These are phyloP conservation scores for Colletotrichum chlorophyti DNA, from an alignment of 2,329 filamentous ascomycete genomes.

Conservation along the genomic window DNA sequence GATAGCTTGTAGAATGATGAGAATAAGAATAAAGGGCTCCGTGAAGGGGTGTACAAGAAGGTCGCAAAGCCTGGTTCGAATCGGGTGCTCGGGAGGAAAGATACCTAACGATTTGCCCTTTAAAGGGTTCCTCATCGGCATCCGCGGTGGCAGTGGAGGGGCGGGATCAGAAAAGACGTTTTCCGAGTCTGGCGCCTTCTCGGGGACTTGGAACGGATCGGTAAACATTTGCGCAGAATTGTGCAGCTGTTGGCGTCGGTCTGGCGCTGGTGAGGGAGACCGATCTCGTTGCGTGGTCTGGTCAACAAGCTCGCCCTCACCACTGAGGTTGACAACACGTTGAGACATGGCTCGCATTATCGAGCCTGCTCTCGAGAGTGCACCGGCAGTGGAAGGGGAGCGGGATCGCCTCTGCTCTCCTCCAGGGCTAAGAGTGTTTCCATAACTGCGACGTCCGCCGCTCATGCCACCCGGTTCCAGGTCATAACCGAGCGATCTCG, in stretches of 20 bases:
- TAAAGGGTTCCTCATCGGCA: constrained; percentile 73
- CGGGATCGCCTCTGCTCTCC: constrained; percentile 61
- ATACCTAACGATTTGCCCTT: constrained; percentile 86
- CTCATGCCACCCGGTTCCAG: constrained; percentile 64
- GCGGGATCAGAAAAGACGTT: constrained; percentile 39
- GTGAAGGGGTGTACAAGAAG: constrained; percentile 85
- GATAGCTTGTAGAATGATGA: constrained; percentile 89
- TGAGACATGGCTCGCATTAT: constrained; percentile 91
- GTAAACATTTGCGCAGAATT: constrained; percentile 39
- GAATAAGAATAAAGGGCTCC: constrained; percentile 83
- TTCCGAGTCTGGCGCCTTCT: constrained; percentile 50
- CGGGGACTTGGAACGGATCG: constrained; percentile 54
- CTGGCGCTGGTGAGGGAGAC: constrained; percentile 63
- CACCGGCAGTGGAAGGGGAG: constrained; percentile 68
- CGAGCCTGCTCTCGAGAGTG: constrained; percentile 73
- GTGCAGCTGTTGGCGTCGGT: constrained; percentile 53
- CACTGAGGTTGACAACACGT: constrained; percentile 96
- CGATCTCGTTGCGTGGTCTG: constrained; percentile 69
- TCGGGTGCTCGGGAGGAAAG: constrained; percentile 77
- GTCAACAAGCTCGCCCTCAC: constrained; percentile 85
- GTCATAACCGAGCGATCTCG: constrained; percentile 60
- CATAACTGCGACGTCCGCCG: constrained; percentile 61
- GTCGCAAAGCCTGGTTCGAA: constrained; percentile 80
- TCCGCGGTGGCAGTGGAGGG: constrained; percentile 38
- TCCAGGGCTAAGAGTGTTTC: constrained; percentile 60